These are phyloP conservation scores for Aspergillus homomorphus DNA, from an alignment of 495 filamentous ascomycete species.

Conservation along the genomic window DNA sequence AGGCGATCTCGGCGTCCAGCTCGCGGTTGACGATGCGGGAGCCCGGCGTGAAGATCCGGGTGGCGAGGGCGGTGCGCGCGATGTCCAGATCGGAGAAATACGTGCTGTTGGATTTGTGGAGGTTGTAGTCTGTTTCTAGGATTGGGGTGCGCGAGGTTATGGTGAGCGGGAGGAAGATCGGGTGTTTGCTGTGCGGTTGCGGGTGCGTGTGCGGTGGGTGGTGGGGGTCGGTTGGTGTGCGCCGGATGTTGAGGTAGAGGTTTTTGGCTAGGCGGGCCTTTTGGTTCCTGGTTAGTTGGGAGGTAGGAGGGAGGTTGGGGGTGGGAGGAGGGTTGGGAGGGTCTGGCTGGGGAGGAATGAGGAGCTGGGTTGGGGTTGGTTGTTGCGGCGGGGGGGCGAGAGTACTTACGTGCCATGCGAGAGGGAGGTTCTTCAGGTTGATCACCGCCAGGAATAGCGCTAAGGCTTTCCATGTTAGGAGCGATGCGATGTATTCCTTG, in stretches of 20 bases:
- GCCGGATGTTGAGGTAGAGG: slow-evolving; percentile 50
- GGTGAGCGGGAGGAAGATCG: slow-evolving; percentile 54
- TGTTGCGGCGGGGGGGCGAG: background rate
- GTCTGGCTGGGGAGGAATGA: slow-evolving; percentile 17
- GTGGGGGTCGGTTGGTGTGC: slow-evolving; percentile 36
- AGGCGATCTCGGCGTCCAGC: slow-evolving; percentile 38
- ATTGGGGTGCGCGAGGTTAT: slow-evolving; percentile 52
- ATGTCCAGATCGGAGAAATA: slow-evolving; percentile 75
- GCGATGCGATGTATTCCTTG: slow-evolving; percentile 24
- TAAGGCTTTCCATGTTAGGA: slow-evolving; percentile 51
- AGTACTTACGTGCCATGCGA: slow-evolving; percentile 62
- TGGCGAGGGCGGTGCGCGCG: slow-evolving; percentile 60
- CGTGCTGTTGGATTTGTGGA: slow-evolving; percentile 72
- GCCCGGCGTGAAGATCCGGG: slow-evolving; percentile 56
- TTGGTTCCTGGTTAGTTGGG: slow-evolving; percentile 16
- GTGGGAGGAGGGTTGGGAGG: background rate
- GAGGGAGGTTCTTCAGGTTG: slow-evolving; percentile 61
- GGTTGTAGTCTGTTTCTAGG: slow-evolving; percentile 64
- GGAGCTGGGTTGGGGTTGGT: slow-evolving; percentile 2
- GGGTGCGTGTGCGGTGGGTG: slow-evolving; percentile 32
- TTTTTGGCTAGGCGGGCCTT: slow-evolving; percentile 51
- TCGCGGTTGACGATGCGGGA: slow-evolving; percentile 49
- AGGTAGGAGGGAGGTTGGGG: background rate
- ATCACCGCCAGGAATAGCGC: slow-evolving; percentile 52
- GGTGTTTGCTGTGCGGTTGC: slow-evolving; percentile 41